These are phyloP conservation scores for Talaromyces nanjingensis DNA, from an alignment of 495 filamentous ascomycete species.

Conservation along the genomic window DNA sequence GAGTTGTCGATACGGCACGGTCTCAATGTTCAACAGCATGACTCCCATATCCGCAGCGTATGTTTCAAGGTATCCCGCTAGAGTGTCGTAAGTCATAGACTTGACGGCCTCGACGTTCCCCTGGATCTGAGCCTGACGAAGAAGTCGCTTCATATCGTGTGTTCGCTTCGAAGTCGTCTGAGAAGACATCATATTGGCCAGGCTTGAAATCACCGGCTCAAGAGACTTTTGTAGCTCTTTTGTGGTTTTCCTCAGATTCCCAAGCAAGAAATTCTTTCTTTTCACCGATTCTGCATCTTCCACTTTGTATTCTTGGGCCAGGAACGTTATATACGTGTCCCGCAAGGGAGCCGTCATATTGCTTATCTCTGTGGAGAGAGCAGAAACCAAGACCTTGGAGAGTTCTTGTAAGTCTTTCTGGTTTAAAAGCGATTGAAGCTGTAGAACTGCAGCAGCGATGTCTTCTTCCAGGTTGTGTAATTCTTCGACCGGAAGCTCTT, in stretches of 20 bases:
- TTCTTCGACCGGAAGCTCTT: constrained; percentile 5
- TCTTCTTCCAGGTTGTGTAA: constrained; percentile 6
- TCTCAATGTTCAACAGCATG: constrained; percentile 20
- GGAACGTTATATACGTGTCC: constrained; percentile 1
- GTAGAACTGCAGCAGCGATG: constrained; percentile 2
- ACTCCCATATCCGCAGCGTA: constrained; percentile 21
- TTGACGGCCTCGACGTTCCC: constrained; percentile 18
- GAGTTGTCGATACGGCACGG: constrained; percentile 3
- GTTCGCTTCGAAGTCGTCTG: constrained; percentile 21
- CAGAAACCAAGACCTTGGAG: constrained; percentile 1
- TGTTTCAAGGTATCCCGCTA: constrained; percentile 16
- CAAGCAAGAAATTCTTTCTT: not conserved
- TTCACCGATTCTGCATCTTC: constrained; percentile 5
- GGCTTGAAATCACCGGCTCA: constrained; percentile 7
- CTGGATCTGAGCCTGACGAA: constrained; percentile 18
- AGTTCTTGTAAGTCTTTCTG: constrained; percentile 7
- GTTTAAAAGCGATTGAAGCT: constrained; percentile 4
- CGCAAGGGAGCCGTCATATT: constrained; percentile 3
- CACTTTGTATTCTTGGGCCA: not conserved
- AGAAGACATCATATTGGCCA: constrained; percentile 19
- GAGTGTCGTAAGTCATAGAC: constrained; percentile 18
- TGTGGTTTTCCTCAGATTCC: constrained; percentile 1
- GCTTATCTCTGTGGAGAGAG: constrained; percentile 3
- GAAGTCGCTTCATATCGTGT: constrained; percentile 20
- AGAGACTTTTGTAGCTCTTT: constrained; percentile 3